These are phyloP conservation scores for Fusarium ambrosium DNA, from an alignment of 2,329 filamentous ascomycete genomes.

Conservation along the genomic window DNA sequence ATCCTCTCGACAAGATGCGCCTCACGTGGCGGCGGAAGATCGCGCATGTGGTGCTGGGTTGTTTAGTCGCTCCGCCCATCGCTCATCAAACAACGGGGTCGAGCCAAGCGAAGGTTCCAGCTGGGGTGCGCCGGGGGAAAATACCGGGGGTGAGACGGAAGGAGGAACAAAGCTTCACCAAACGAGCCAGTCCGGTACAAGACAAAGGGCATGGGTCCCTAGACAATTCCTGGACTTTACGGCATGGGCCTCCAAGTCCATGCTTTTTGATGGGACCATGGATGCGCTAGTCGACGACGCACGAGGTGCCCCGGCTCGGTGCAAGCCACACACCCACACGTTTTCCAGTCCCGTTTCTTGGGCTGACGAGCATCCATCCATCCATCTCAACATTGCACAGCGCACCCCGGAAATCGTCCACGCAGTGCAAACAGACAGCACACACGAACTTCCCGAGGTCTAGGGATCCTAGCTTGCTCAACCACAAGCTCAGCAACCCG, in stretches of 20 bases:
- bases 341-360: constrained; percentile 34
- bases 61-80: constrained; percentile 37
- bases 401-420: constrained; percentile 19
- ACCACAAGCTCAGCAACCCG: constrained; percentile 8
- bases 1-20: constrained; percentile 34
- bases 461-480: constrained; percentile 26
- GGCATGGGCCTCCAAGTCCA: constrained; percentile 38
- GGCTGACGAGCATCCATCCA: constrained; percentile 31
- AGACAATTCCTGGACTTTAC: constrained; percentile 6
- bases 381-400: constrained; percentile 25
- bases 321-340: constrained; percentile 42
- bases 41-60: constrained; percentile 49
- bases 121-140: constrained; percentile 6
- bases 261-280: constrained; percentile 34
- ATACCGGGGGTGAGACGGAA: constrained; percentile 29
- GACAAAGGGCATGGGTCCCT: constrained; percentile 16
- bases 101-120: constrained; percentile 14
- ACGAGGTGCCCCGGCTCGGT: constrained; percentile 50
- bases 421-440: constrained; percentile 13
- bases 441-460: constrained; percentile 12
- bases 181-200: constrained; percentile 27
- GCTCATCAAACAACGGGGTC: constrained; percentile 33
- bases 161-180: constrained; percentile 11
- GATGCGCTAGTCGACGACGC: constrained; percentile 44
- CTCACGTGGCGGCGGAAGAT: constrained; percentile 54